Evolutionary conservation across 2,329 filamentous ascomycete species (phyloP), one percentile per base, ranked within the genome.

Genomic region (Beauveria medogensis): DNA sequence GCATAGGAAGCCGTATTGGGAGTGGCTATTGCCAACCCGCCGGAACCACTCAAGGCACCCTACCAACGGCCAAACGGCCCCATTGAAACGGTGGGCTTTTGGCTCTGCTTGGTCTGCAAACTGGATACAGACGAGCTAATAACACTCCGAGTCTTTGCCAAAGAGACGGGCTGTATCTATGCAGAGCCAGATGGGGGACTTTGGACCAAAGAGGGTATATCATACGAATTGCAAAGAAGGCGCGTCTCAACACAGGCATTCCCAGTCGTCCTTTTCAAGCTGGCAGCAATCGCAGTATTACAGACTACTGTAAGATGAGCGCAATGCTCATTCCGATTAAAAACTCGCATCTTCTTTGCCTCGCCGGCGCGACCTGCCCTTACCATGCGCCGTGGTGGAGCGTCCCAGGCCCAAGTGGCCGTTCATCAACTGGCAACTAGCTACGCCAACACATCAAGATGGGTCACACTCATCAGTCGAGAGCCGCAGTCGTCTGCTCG

Each of bases 381-480:
- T 67, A 72, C 73, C 74, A 77, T 78, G 75, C 80, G 77, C 77
- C 74, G 76, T 74, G 75, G 83, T 86, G 83, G 83, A 84, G 81
- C 80, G 81, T 78, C 75, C 77, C 84, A 83, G 81, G 81, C 78
- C 81, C 79, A 69, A 80, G 78, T 79, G 77, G 75, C 77, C 82
- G 80, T 80, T 37, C 79, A 84, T 86, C 82, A 86, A 92, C 87
- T 93, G 90, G 90, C 83, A 83, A 85, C 81, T 82, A 88, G 81
- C 81, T 80, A 87, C 87, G 91, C 91, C 91, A 95, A 82, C 91
- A 89, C 91, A 95, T 92, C 90, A 90, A 80, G 78, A 85, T 84
- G 82, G 83, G 83, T 84, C 83, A 82, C 82, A 84, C 82, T 81
- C 75, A 81, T 81, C 75, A 81, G 69, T 67, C 65, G 80, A 85